Percentiles rank a stretch among this genome's conserved stretches.
Conservation (phyloP, 2,329 filamentous ascomycete genomes). For the Aspergillus pseudoviridinutans region DNA sequence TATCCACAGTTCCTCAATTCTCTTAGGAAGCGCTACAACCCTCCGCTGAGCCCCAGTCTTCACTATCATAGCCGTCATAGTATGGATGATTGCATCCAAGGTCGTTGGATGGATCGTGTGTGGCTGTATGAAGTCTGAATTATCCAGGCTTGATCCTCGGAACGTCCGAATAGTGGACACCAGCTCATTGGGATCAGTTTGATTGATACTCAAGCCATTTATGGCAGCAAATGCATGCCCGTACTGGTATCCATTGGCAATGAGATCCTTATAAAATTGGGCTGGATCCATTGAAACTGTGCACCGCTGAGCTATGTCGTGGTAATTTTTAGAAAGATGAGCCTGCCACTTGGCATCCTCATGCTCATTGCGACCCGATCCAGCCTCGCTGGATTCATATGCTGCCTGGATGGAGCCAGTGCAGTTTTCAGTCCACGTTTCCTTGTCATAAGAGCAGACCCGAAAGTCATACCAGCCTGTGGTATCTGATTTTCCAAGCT, state of each 20-base stretch:
- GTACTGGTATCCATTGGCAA: constrained; percentile 1
- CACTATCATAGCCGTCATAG: constrained; percentile 1
- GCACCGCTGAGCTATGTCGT: neutral
- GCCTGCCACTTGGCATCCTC: constrained; percentile 1
- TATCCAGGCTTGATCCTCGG: neutral
- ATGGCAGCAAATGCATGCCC: constrained; percentile 2
- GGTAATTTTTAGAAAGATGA: neutral
- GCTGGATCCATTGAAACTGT: neutral
- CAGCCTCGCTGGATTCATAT: neutral
- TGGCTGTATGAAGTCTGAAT: neutral
- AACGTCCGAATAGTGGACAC: neutral
- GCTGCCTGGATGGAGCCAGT: neutral
- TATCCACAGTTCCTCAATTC: constrained; percentile 2
- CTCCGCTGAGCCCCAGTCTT: neutral
- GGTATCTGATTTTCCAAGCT: neutral
- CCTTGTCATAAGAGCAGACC: constrained; percentile 1
- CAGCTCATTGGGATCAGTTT: neutral
- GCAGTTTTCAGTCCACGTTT: constrained; percentile 3
- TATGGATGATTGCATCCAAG: constrained; percentile 4
- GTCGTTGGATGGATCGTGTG: constrained; percentile 9
- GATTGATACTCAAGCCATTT: neutral
- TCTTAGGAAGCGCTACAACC: neutral
- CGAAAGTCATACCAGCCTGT: constrained; percentile 2
- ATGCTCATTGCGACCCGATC: neutral
- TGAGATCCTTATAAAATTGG: constrained; percentile 1